Percentiles rank a stretch among this genome's conserved stretches.
phyloP scores from a whole-genome alignment of 208 protist genomes.

The Leishmania arabica region DNA sequence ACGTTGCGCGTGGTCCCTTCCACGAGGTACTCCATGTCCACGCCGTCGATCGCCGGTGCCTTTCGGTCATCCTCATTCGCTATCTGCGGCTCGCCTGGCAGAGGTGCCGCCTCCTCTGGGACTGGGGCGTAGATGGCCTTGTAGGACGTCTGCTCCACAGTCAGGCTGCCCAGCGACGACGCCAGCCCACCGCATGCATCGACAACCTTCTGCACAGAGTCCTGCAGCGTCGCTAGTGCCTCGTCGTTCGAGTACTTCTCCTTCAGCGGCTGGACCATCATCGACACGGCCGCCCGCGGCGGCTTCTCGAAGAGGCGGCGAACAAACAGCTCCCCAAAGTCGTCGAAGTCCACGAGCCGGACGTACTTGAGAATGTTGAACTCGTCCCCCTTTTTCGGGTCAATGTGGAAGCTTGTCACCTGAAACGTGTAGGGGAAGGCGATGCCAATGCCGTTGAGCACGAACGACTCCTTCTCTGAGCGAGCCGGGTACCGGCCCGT shows the following conservation, averaged over 20 bases:
- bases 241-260: conserved; percentile 39
- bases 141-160: conserved; percentile 22
- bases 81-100: conserved; percentile 10
- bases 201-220: conserved; percentile 47
- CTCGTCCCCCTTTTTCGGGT: conserved; percentile 35
- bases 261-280: conserved; percentile 67
- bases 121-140: conserved; percentile 26
- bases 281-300: conserved; percentile 47
- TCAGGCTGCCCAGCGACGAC: conserved; percentile 31
- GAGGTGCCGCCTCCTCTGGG: background rate
- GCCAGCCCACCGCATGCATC: conserved; percentile 37
- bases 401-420: conserved; percentile 77
- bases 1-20: conserved; percentile 49
- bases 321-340: conserved; percentile 73
- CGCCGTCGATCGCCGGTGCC: conserved; percentile 30
- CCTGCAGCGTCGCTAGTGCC: conserved; percentile 41
- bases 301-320: conserved; percentile 56
- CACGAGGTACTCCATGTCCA: conserved; percentile 71
- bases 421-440: conserved; percentile 50
- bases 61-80: conserved; percentile 1
- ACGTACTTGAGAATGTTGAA: conserved; percentile 75
- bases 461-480: conserved; percentile 12
- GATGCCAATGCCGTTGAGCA: conserved; percentile 32
- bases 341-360: conserved; percentile 67
- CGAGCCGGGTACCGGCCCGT: conserved; percentile 11